Evolutionary conservation across 768 basidiomycete species (phyloP).

Genomic region (Phanerodontia chrysosporium): DNA sequence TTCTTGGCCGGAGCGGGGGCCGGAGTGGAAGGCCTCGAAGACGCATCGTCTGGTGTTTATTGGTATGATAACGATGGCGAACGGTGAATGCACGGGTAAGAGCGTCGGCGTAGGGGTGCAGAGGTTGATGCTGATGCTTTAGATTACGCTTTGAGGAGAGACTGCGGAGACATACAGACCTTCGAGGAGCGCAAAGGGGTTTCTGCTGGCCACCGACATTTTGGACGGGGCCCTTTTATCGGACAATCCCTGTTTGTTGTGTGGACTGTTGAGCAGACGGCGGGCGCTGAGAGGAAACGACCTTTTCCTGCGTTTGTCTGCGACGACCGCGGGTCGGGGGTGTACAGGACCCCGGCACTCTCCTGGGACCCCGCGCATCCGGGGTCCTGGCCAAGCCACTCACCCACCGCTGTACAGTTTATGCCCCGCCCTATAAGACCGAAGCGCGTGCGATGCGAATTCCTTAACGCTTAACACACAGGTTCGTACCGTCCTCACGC

Average conservation of each 20-base stretch:
- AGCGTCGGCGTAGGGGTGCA: background rate
- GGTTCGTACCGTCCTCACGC: slow-evolving; percentile 37
- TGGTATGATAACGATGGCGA: background rate
- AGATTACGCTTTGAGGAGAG: background rate
- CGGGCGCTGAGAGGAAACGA: slow-evolving; percentile 8
- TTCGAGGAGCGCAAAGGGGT: slow-evolving; percentile 80
- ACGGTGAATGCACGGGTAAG: slow-evolving; percentile 16
- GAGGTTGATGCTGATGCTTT: slow-evolving; percentile 6
- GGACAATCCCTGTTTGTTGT: slow-evolving; percentile 25
- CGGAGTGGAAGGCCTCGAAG: slow-evolving; percentile 41
- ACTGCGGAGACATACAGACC: slow-evolving; percentile 35
- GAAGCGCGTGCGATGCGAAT: background rate
- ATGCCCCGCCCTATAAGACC: slow-evolving; percentile 20
- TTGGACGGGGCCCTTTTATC: slow-evolving; percentile 59
- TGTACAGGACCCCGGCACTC: slow-evolving; percentile 17
- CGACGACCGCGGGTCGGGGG: slow-evolving; percentile 3
- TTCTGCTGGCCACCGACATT: slow-evolving; percentile 90
- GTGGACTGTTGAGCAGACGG: slow-evolving; percentile 15
- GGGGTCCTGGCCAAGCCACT: slow-evolving; percentile 27
- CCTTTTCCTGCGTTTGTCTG: slow-evolving; percentile 13
- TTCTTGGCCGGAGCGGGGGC: slow-evolving; percentile 30
- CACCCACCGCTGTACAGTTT: slow-evolving; percentile 29
- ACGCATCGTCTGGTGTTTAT: slow-evolving; percentile 32
- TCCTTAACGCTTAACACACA: slow-evolving; percentile 58
- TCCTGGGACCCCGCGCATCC: slow-evolving; percentile 13